A percentile compares a stretch with the other conserved stretches of the same genome.
Evolutionary conservation across 495 filamentous ascomycete species (phyloP).

Genomic region (Arthonia radiata): DNA sequence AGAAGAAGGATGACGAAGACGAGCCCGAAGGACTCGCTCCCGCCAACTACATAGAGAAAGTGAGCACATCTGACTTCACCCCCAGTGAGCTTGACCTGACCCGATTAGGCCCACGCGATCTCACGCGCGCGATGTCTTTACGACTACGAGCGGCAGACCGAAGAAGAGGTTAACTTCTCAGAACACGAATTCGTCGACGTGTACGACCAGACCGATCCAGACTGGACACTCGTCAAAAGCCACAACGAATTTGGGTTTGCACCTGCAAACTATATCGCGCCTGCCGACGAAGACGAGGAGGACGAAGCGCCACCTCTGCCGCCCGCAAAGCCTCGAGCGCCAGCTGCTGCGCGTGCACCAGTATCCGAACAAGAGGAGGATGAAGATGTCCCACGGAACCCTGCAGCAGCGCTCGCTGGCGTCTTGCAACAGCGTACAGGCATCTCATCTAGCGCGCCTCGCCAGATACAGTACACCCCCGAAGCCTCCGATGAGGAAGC

Average conservation of each 20-base stretch:
- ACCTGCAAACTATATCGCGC: conserved; percentile 90
- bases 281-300: conserved; percentile 20
- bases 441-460: conserved; percentile 17
- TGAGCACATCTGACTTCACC: conserved; percentile 20
- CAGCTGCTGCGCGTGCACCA: conserved; percentile 44
- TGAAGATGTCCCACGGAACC: conserved; percentile 13
- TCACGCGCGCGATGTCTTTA: conserved; percentile 65
- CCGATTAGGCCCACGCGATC: conserved; percentile 39
- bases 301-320: too few species aligned
- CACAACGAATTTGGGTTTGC: conserved; percentile 82
- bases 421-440: conserved; percentile 17
- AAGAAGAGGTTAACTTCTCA: conserved; percentile 88
- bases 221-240: conserved; percentile 82
- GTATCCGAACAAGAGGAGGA: conserved; percentile 34
- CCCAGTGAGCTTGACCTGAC: conserved; percentile 6
- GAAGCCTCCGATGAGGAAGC: conserved; percentile 35
- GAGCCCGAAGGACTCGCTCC: conserved; percentile 85
- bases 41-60: conserved; percentile 91
- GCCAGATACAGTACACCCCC: conserved; percentile 28
- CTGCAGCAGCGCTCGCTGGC: conserved; percentile 15
- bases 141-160: conserved; percentile 90
- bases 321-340: conserved; percentile 12
- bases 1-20: conserved; percentile 90
- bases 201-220: conserved; percentile 76
- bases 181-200: conserved; percentile 69